Conservation (phyloP, 2,329 filamentous ascomycete genomes). For the Hypoxylon sp. region DNA sequence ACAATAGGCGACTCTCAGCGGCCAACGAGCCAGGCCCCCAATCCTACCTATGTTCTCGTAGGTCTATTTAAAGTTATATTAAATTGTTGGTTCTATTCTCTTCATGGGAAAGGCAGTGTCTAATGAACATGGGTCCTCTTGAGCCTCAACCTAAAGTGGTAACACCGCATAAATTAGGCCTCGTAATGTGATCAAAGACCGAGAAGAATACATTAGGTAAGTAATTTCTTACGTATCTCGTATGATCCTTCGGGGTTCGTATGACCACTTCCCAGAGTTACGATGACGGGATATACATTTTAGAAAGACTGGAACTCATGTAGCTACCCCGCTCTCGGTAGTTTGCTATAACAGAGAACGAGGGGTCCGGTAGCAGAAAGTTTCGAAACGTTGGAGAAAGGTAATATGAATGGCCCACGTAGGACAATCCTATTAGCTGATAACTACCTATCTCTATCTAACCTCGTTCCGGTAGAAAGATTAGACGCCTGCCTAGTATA, state of each 20-base stretch:
- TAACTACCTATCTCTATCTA: constrained; percentile 2
- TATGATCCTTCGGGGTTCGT: background rate
- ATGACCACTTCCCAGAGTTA: background rate
- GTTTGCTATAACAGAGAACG: constrained; percentile 24
- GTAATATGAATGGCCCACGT: constrained; percentile 7
- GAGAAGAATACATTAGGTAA: no score
- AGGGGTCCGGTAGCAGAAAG: constrained; percentile 11
- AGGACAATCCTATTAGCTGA: constrained; percentile 11
- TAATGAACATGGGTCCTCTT: constrained; percentile 3
- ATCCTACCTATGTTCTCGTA: background rate
- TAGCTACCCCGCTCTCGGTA: constrained; percentile 45
- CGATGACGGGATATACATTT: constrained; percentile 1
- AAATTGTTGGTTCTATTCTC: background rate
- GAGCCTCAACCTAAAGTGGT: constrained; percentile 12
- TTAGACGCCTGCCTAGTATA: background rate
- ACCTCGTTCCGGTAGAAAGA: constrained; percentile 13
- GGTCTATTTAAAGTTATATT: background rate
- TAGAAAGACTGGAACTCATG: constrained; percentile 8
- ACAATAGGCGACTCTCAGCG: no score
- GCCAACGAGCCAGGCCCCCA: no score
- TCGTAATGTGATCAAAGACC: background rate
- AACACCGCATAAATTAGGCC: constrained; percentile 7
- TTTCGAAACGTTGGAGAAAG: constrained; percentile 14
- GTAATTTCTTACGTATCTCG: background rate
- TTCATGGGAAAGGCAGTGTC: background rate